A percentile compares a stretch with the other conserved stretches of the same genome.
phyloP scores from a whole-genome alignment of 306 rosid genomes.

The Vigna mungo region DNA sequence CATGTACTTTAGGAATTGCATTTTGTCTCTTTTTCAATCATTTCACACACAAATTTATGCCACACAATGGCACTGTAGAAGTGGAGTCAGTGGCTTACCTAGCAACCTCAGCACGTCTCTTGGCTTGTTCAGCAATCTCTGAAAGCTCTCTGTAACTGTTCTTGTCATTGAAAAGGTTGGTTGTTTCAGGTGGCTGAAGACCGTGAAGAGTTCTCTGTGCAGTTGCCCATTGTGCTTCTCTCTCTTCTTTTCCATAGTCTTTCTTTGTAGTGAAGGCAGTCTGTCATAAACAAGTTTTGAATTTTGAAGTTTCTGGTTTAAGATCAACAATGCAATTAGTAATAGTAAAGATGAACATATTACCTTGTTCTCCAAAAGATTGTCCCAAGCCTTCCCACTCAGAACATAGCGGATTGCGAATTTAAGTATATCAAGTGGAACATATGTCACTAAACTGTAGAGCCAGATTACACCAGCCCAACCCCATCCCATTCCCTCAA shows the following conservation, averaged over 20 bases:
- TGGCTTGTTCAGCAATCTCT: conserved; percentile 98
- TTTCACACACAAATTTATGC: background rate
- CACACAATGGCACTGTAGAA: background rate
- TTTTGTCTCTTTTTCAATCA: background rate
- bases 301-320: conserved; percentile 30
- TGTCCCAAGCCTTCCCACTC: conserved; percentile 97
- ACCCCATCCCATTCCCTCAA: conserved; percentile 92
- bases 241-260: conserved; percentile 98
- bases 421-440: conserved; percentile 90
- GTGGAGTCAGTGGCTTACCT: conserved; percentile 60
- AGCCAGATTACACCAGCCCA: conserved; percentile 99
- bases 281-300: conserved; percentile 50
- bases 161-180: conserved; percentile 71
- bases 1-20: background rate
- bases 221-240: conserved; percentile 99
- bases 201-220: conserved; percentile 98
- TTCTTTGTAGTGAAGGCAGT: conserved; percentile 99
- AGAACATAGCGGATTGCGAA: conserved; percentile 82
- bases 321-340: conserved; percentile 10
- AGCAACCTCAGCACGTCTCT: conserved; percentile 96
- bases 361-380: conserved; percentile 97
- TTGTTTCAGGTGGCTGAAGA: conserved; percentile 89
- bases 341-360: background rate
- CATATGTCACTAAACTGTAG: conserved; percentile 78
- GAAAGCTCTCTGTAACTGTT: conserved; percentile 86